Evolutionary conservation across 257 asterid genomes (phyloP), one percentile per base, ranked within the genome.

Genomic region (Fraxinus pennsylvanica): DNA sequence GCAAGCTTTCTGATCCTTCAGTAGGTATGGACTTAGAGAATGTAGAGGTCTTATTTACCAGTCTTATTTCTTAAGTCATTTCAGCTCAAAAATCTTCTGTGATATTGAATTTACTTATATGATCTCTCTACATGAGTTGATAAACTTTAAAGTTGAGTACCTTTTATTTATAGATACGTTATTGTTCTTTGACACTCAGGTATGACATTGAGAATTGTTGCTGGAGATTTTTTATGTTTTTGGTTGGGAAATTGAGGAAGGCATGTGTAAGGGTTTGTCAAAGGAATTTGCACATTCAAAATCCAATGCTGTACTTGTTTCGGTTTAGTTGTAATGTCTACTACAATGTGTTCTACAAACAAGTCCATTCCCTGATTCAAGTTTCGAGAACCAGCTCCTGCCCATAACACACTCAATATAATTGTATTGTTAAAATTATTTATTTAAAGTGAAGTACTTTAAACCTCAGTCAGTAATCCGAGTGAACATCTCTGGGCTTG

Each of bases 1-100:
- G 65, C 17, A 79, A 79, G 50, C 74, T 79, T 5, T 57, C 74
- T 41, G 82, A 79, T 22, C 74, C 82, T 73, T 73, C 78, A 29
- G 21, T 77, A 77, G 80, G 80, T 77, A 77, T 32, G 41, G 59
- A 10, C 36, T 59, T 19, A 25, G 15, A 63, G 36, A 25, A 25
- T 9, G 69, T 63, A 63, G 33, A 63, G 35, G 29, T 9, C 69
- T 63, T 25, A 35, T 10, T 27, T 63, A 63, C 3, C 35, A 9
- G 32, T 59, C 35, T 63, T 25, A 2, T 63, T 22, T 9, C 33
- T 0, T 9, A 4, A 63, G 33, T 4, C 27, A 6, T 54, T 54
- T 54, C 25, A 19, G 65, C 25, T 54, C 25, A 6, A 54, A 9
- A 17, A n/a, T 17, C 33, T 63, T 12, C 21, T 2, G 1, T 63